Conservation (phyloP, 495 filamentous ascomycete species). For the Penicillium maclennaniae region DNA sequence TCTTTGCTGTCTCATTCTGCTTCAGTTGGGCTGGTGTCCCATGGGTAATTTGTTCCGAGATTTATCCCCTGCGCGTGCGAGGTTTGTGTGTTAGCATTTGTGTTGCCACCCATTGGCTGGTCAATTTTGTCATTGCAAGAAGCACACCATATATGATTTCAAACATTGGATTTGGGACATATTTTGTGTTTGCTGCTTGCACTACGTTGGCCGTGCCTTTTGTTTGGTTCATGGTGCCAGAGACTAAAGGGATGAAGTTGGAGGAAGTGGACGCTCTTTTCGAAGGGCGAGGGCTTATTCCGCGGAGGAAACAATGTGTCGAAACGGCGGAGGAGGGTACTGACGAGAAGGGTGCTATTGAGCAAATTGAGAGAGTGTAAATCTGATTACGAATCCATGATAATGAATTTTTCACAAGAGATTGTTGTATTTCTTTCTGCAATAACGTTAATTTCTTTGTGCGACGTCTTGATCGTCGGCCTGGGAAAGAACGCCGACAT, state of each 20-base stretch:
- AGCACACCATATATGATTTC: conserved; percentile 35
- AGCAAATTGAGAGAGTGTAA: conserved; percentile 11
- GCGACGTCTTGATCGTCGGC: too few relatives aligned
- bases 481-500: too few relatives aligned
- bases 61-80: conserved; percentile 38
- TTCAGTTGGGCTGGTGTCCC: conserved; percentile 38
- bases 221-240: conserved; percentile 35
- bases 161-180: conserved; percentile 42
- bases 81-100: conserved; percentile 45
- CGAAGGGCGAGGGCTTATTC: conserved; percentile 4
- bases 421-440: too few relatives aligned
- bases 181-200: conserved; percentile 28
- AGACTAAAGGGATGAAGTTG: conserved; percentile 14
- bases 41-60: conserved; percentile 52
- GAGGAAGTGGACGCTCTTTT: conserved; percentile 17
- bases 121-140: conserved; percentile 14
- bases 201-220: conserved; percentile 37
- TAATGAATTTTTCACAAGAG: too few relatives aligned
- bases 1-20: conserved; percentile 7
- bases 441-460: too few relatives aligned
- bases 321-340: not conserved
- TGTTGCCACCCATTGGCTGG: conserved; percentile 19
- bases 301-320: not conserved
- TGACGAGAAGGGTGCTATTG: conserved; percentile 6
- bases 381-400: too few relatives aligned